These are phyloP conservation scores for Yarrowia hollandica DNA, from an alignment of 805 yeast species.

Conservation along the genomic window DNA sequence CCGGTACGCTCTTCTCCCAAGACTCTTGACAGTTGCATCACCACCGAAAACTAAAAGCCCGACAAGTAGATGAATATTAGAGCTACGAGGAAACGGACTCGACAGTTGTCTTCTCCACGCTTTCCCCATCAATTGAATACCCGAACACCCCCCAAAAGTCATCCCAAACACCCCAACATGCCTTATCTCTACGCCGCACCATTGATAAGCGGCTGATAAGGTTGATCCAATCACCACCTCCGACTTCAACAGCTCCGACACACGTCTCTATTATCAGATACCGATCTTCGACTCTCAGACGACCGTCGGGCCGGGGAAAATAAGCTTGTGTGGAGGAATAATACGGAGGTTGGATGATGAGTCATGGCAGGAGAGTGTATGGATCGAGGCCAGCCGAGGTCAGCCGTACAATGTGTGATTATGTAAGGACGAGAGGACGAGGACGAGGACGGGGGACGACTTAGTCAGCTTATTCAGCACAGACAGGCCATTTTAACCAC, in stretches of 20 bases:
- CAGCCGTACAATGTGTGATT: no score
- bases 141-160: not conserved
- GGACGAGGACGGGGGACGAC: no score
- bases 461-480: no score
- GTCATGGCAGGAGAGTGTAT: not conserved
- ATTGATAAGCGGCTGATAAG: slow-evolving; percentile 18
- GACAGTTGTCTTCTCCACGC: not conserved
- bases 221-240: slow-evolving; percentile 2
- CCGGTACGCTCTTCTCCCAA: no score
- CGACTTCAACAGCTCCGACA: not conserved
- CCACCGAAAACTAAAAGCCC: no score
- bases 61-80: no score
- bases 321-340: no score
- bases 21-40: no score
- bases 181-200: slow-evolving; percentile 9
- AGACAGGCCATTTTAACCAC: no score
- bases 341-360: no score
- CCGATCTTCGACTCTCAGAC: not conserved
- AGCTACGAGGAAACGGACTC: not conserved
- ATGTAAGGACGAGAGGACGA: no score
- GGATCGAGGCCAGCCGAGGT: no score
- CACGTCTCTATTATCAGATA: not conserved
- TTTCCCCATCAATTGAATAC: not conserved
- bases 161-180: not conserved
- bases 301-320: slow-evolving; percentile 24